Evolutionary conservation across 805 yeast genomes (phyloP).

Genomic region (Kodamaea laetipori): DNA sequence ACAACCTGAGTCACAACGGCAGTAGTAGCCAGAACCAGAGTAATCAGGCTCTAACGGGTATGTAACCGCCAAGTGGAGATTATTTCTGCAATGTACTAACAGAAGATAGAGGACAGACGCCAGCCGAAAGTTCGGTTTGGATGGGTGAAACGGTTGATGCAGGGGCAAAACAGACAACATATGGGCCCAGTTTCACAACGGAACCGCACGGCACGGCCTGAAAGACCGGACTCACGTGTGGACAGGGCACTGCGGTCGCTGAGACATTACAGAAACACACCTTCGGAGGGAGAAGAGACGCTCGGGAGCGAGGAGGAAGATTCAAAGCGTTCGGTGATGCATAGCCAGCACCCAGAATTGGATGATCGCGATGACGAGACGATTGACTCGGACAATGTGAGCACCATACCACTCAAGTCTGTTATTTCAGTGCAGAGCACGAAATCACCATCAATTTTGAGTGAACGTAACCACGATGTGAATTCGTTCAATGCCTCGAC

Average conservation of each 20-base stretch:
- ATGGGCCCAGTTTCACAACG: constrained; percentile 8
- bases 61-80: too few species aligned
- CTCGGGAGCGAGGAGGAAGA: constrained; percentile 14
- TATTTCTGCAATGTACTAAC: constrained; percentile 1
- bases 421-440: constrained; percentile 44
- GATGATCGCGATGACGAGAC: constrained; percentile 23
- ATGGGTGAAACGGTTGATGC: constrained; percentile 45
- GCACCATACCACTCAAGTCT: constrained; percentile 52
- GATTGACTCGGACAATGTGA: constrained; percentile 39
- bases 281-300: constrained; percentile 7
- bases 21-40: too few species aligned
- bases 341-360: constrained; percentile 9
- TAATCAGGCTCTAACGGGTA: too few species aligned
- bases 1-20: too few species aligned
- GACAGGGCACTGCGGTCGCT: neutral
- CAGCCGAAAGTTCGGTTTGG: constrained; percentile 36
- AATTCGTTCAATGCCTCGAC: constrained; percentile 45
- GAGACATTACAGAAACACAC: constrained; percentile 1
- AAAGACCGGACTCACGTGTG: neutral
- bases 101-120: constrained; percentile 18
- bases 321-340: constrained; percentile 17
- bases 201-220: constrained; percentile 3
- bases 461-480: constrained; percentile 31
- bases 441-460: constrained; percentile 41
- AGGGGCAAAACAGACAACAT: constrained; percentile 31